These are phyloP conservation scores for Daldinia decipiens DNA, from an alignment of 495 filamentous ascomycete species.

Conservation along the genomic window DNA sequence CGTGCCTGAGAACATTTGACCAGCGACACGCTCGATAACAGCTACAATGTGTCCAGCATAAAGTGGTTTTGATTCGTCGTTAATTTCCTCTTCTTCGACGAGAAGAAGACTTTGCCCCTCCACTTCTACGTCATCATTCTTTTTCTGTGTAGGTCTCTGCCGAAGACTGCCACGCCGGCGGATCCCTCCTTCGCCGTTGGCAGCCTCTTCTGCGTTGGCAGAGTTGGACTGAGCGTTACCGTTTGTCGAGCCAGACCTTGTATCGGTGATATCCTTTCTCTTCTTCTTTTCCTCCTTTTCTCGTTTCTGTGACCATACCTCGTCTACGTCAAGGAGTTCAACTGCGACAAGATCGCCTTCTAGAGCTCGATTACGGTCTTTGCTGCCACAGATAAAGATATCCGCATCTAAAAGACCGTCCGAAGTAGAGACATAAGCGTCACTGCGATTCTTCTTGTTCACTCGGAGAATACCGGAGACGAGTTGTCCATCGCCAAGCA, in stretches of 20 bases:
- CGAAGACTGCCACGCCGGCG: slow-evolving; percentile 92
- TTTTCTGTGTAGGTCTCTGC: slow-evolving; percentile 98
- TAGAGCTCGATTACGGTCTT: slow-evolving; percentile 94
- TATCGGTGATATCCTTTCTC: slow-evolving; percentile 97
- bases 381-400: slow-evolving; percentile 99
- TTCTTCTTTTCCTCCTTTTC: slow-evolving; percentile 99
- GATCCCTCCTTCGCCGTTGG: slow-evolving; percentile 79
- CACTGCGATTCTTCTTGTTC: slow-evolving; percentile 99
- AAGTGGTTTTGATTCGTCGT: slow-evolving; percentile 95
- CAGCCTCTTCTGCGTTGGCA: slow-evolving; percentile 73
- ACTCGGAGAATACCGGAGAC: slow-evolving; percentile 96
- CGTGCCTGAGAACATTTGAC: slow-evolving; percentile 99
- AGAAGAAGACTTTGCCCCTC: slow-evolving; percentile 96
- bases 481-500: slow-evolving; percentile 90
- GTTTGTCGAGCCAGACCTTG: slow-evolving; percentile 76
- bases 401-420: slow-evolving; percentile 91
- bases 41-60: slow-evolving; percentile 98
- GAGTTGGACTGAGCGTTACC: slow-evolving; percentile 71
- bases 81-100: slow-evolving; percentile 98
- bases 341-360: slow-evolving; percentile 96
- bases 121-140: slow-evolving; percentile 99
- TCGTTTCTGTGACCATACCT: slow-evolving; percentile 97
- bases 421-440: slow-evolving; percentile 94
- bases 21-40: slow-evolving; percentile 94
- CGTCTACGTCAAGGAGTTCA: slow-evolving; percentile 96